These are phyloP conservation scores for Dendrobium officinale DNA, from an alignment of 106 monocot genomes.

Conservation along the genomic window DNA sequence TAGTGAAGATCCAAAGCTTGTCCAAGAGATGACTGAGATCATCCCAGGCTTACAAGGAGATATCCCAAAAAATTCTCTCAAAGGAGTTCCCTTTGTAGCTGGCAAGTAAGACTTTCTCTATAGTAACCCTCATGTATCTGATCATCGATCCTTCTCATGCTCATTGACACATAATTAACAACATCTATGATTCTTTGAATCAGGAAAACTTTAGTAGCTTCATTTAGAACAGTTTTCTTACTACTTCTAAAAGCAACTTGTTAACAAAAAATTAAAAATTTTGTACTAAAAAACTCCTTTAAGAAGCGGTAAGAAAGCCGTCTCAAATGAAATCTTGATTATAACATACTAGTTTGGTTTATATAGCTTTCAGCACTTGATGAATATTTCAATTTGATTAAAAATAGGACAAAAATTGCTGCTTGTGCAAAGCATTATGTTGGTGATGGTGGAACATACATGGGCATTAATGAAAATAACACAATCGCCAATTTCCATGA, in stretches of 20 bases:
- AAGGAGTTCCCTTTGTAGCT: conserved; percentile 39
- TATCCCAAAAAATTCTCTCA: conserved; percentile 26
- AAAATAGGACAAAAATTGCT: conserved; percentile 43
- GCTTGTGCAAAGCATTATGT: conserved; percentile 74
- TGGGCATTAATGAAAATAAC: conserved; percentile 58
- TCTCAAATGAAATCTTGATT: too few species aligned
- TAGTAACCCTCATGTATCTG: not conserved
- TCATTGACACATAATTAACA: too few species aligned
- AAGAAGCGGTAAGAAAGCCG: too few species aligned
- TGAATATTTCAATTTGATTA: not conserved
- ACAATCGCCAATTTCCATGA: conserved; percentile 39
- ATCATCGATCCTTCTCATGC: too few species aligned
- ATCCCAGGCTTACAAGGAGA: conserved; percentile 55
- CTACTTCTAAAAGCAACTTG: too few species aligned
- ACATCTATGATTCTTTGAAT: not conserved
- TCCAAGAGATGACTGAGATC: conserved; percentile 47
- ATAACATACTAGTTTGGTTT: too few species aligned
- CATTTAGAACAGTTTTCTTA: too few species aligned
- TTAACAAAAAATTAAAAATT: too few species aligned
- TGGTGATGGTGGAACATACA: conserved; percentile 57
- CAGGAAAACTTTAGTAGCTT: not conserved
- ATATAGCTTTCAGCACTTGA: not conserved
- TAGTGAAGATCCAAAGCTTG: conserved; percentile 46
- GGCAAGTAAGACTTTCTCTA: conserved; percentile 25
- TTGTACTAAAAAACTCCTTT: too few species aligned